phyloP scores from a whole-genome alignment of 2,329 filamentous ascomycete species.

The Phyllosticta citribraziliensis region DNA sequence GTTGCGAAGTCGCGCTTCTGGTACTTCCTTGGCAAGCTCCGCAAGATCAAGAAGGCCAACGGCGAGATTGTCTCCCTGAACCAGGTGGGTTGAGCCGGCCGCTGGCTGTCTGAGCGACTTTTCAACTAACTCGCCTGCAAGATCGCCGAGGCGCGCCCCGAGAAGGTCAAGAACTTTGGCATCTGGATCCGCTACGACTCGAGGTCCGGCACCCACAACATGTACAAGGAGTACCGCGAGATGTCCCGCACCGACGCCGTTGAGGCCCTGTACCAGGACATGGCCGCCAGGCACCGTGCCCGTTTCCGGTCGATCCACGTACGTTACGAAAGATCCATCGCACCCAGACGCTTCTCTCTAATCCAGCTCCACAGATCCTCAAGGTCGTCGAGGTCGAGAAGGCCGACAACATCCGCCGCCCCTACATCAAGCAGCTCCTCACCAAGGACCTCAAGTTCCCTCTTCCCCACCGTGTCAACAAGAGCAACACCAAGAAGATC shows the following conservation, averaged over 20 bases:
- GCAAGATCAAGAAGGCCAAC: conserved; percentile 99
- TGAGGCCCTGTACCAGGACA: conserved; percentile 97
- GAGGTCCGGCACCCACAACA: conserved; percentile 99
- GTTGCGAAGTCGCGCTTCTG: conserved; percentile 99
- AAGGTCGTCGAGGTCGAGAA: conserved; percentile 94
- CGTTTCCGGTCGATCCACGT: conserved; percentile 98
- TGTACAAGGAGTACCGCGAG: conserved; percentile 99
- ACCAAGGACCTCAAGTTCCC: conserved; percentile 95
- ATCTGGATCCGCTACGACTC: conserved; percentile 99
- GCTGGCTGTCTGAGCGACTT: background rate
- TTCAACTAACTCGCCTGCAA: conserved; percentile 28
- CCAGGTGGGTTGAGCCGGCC: conserved; percentile 55
- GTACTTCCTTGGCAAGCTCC: conserved; percentile 99
- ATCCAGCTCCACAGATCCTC: conserved; percentile 59
- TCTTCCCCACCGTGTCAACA: conserved; percentile 89
- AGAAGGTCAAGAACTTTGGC: conserved; percentile 99
- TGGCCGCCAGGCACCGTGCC: conserved; percentile 96
- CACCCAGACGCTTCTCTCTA: background rate
- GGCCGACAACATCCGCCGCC: conserved; percentile 87
- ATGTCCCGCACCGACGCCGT: conserved; percentile 93
- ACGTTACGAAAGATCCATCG: conserved; percentile 33
- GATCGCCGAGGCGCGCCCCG: conserved; percentile 98
- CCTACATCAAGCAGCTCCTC: conserved; percentile 98
- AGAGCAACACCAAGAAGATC: conserved; percentile 75
- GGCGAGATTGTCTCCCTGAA: conserved; percentile 98